These are phyloP conservation scores for Penstemon barbatus DNA, from an alignment of 257 asterid species.

Conservation along the genomic window DNA sequence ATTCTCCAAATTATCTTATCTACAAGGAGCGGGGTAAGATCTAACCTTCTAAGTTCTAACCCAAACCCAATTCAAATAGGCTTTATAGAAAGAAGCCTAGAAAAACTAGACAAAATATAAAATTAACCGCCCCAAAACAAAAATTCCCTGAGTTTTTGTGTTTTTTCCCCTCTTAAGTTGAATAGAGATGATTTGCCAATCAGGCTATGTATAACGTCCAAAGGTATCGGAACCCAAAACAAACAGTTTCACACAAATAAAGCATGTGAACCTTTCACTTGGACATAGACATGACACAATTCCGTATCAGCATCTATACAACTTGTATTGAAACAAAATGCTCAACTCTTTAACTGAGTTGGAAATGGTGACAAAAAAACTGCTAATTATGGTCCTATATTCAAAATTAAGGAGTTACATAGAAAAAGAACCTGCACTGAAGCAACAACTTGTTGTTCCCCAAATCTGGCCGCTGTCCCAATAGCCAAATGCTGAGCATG, in stretches of 20 bases:
- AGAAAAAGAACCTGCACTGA: slow-evolving; percentile 76
- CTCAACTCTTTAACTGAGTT: neutral
- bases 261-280: neutral
- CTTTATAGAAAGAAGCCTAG: too few relatives aligned
- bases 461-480: slow-evolving; percentile 67
- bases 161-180: neutral
- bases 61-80: too few relatives aligned
- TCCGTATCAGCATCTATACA: neutral
- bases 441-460: slow-evolving; percentile 71
- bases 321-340: neutral
- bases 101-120: too few relatives aligned
- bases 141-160: neutral
- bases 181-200: neutral
- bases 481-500: slow-evolving; percentile 97
- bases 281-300: neutral
- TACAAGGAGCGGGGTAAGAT: too few relatives aligned
- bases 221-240: neutral
- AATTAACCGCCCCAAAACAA: too few relatives aligned
- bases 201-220: neutral
- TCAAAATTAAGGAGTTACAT: slow-evolving; percentile 2
- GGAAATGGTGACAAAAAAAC: neutral
- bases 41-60: too few relatives aligned
- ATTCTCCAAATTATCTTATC: too few relatives aligned
- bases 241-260: neutral
- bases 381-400: slow-evolving; percentile 7